These are phyloP conservation scores for Juglanconis oblonga DNA, from an alignment of 2,329 filamentous ascomycete species.

Conservation along the genomic window DNA sequence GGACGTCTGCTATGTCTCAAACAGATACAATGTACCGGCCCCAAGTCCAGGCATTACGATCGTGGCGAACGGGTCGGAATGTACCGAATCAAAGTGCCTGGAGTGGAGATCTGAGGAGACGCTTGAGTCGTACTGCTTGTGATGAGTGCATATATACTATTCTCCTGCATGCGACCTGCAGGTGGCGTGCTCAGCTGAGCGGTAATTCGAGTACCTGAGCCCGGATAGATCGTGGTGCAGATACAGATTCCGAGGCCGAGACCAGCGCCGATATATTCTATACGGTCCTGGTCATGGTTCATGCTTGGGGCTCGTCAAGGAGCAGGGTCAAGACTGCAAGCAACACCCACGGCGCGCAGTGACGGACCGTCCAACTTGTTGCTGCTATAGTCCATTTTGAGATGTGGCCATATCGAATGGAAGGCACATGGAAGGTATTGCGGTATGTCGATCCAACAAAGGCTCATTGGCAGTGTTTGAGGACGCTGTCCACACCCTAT, in stretches of 20 bases:
- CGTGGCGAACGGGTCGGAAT: background rate
- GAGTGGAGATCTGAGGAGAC: background rate
- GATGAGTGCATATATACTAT: background rate
- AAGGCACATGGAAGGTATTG: too few relatives aligned
- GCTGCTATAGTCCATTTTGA: too few relatives aligned
- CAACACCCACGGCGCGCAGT: too few relatives aligned
- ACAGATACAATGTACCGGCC: background rate
- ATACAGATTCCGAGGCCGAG: background rate
- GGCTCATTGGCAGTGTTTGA: background rate
- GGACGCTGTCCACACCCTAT: background rate
- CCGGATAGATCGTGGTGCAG: background rate
- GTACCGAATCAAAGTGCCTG: background rate
- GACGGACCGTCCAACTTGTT: too few relatives aligned
- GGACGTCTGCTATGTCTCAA: background rate
- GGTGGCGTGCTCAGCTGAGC: background rate
- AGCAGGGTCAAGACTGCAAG: background rate
- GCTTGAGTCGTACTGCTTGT: background rate
- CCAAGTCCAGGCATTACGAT: background rate
- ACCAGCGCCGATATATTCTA: background rate
- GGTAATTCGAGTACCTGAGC: background rate
- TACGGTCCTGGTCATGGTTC: too few relatives aligned
- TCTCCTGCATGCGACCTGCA: background rate
- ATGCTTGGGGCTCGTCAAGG: background rate
- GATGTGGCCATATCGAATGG: too few relatives aligned
- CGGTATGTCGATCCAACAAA: too few relatives aligned